These are phyloP conservation scores for Nigrograna mackinnonii DNA, from an alignment of 2,329 filamentous ascomycete species.

Conservation along the genomic window DNA sequence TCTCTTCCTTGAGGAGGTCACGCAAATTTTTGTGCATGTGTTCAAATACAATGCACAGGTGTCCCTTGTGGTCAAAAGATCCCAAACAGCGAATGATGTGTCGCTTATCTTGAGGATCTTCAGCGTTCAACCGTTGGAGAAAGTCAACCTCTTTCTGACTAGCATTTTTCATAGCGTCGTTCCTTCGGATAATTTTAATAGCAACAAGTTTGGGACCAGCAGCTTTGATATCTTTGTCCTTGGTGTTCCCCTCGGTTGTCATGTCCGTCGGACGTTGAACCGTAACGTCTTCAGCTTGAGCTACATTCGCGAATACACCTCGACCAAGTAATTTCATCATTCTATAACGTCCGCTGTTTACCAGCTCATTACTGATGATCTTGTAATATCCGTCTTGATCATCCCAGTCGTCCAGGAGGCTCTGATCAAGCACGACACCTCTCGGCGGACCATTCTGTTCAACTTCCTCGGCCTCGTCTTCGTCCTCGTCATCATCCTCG, in stretches of 20 bases:
- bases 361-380: conserved; percentile 85
- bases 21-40: conserved; percentile 83
- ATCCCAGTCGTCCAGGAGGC: conserved; percentile 89
- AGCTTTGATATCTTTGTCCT: no score
- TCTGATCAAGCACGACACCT: conserved; percentile 59
- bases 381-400: conserved; percentile 97
- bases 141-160: conserved; percentile 95
- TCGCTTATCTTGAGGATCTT: conserved; percentile 86
- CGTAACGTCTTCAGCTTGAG: conserved; percentile 74
- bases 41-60: conserved; percentile 96
- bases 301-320: conserved; percentile 97
- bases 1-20: conserved; percentile 91
- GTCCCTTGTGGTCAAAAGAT: conserved; percentile 90
- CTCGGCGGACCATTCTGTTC: conserved; percentile 21
- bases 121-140: conserved; percentile 80
- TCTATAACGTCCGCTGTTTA: conserved; percentile 85
- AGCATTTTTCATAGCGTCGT: conserved; percentile 89
- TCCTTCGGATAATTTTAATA: conserved; percentile 97
- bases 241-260: no score
- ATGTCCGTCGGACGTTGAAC: no score
- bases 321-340: conserved; percentile 85
- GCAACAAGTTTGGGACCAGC: conserved; percentile 71
- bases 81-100: conserved; percentile 88
- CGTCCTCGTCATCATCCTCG: conserved; percentile 95
- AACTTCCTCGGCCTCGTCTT: conserved; percentile 73